Evolutionary conservation across 805 yeast genomes (phyloP).

Genomic region (Wickerhamiella parazyma): DNA sequence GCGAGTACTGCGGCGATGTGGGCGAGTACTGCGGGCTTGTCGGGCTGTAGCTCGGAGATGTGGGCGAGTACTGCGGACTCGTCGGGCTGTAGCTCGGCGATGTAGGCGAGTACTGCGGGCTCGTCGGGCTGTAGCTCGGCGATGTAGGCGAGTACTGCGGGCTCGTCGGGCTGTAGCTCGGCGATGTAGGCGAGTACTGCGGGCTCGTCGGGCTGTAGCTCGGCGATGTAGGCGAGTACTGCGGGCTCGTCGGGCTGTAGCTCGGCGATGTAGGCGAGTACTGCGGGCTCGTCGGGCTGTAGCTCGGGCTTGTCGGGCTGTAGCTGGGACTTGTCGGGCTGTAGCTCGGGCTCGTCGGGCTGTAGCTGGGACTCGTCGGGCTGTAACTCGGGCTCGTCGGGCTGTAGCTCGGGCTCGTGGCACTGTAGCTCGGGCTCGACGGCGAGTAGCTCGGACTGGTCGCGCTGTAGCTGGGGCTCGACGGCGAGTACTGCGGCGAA

Average conservation of each 20-base stretch:
- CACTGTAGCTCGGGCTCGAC: constrained; percentile 31
- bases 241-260: constrained; percentile 57
- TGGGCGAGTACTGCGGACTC: constrained; percentile 36
- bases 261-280: constrained; percentile 51
- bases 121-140: constrained; percentile 46
- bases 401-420: constrained; percentile 48
- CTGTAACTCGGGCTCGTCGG: constrained; percentile 58
- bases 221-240: constrained; percentile 49
- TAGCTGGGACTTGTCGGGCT: constrained; percentile 52
- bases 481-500: constrained; percentile 58
- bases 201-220: constrained; percentile 70
- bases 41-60: constrained; percentile 37
- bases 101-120: constrained; percentile 67
- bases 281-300: constrained; percentile 67
- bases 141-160: constrained; percentile 46
- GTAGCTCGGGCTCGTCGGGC: constrained; percentile 53
- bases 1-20: no score
- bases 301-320: constrained; percentile 51
- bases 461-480: constrained; percentile 39
- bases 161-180: constrained; percentile 65
- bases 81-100: constrained; percentile 56
- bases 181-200: constrained; percentile 64
- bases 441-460: constrained; percentile 19
- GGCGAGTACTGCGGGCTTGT: constrained; percentile 72
- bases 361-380: constrained; percentile 45